phyloP scores from a whole-genome alignment of 2,329 filamentous ascomycete genomes.

The Zasmidium cellare region DNA sequence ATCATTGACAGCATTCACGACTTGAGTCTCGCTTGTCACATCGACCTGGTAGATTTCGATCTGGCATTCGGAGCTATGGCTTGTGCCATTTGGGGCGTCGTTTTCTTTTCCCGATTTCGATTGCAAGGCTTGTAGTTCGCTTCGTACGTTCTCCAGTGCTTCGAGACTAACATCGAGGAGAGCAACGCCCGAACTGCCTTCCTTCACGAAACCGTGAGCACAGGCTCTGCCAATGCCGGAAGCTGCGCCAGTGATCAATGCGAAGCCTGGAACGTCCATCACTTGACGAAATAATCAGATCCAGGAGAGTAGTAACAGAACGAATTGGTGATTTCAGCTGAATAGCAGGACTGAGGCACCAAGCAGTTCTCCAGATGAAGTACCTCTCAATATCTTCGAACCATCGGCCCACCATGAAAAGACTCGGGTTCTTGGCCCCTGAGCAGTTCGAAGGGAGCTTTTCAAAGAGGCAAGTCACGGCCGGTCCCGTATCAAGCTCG shows the following conservation, averaged over 20 bases:
- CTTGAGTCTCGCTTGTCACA: constrained; percentile 35
- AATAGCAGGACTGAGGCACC: no score
- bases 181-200: constrained; percentile 41
- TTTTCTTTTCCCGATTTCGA: neutral
- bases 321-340: no score
- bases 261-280: constrained; percentile 30
- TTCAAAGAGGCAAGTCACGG: no score
- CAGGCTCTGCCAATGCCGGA: constrained; percentile 39
- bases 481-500: no score
- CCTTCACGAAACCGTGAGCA: constrained; percentile 40
- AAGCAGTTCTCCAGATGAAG: no score
- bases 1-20: constrained; percentile 28
- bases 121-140: constrained; percentile 13
- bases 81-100: neutral
- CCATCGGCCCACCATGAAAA: no score
- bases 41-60: constrained; percentile 19
- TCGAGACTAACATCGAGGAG: constrained; percentile 36
- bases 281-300: no score
- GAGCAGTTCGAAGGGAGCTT: no score
- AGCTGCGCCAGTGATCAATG: constrained; percentile 16
- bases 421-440: no score
- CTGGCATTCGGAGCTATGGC: neutral
- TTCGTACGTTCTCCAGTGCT: constrained; percentile 17
- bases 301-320: no score
- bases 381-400: no score